Base-by-base conservation (phyloP, 306 rosid species). In the Castanopsis chinensis region DNA sequence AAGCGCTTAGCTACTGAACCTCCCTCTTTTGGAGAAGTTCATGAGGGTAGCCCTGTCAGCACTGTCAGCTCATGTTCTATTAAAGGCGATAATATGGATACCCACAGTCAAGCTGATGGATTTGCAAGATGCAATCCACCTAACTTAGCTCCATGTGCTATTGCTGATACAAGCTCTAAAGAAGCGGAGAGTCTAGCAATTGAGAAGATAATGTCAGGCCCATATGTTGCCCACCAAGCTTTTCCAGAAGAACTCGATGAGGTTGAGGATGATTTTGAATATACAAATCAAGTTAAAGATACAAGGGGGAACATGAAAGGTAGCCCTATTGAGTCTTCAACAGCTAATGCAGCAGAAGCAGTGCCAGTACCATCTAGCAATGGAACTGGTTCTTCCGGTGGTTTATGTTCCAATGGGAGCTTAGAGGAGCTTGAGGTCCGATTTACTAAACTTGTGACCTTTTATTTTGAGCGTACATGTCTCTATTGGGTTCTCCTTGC, bases 381-480 rank as follows among this genome's bases (percentile, higher is more conserved):
- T 60, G 92, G 79, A 82, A 60, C 88, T 49, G 76, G 74, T 20
- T 83, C 65, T 79, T 74, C 84, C 18, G 23, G 83, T 64, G 52
- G 63, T 82, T 78, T 84, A 73, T 79, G 53, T 76, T 69, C 75
- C 76, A 84, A 69, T 63, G 89, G 86, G 37, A 86, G 76, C 88
- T 72, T 88, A 88, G 99, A 93, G 77, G 98, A 95, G 90, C 99
- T 95, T 70, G 99, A 95, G 99, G 99, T 89, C 80, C 32, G 9
- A 53, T 28, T 73, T n/a, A 1, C 25, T 56, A 72, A 75, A 30
- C 78, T 64, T 76, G 69, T 79, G 68, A 72, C 78, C 71, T 80
- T 83, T 76, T 35, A 53, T 75, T 81, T 43, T 82, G 52, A 3
- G 17, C 3, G 0, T 67, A 8, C 51, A 19, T 33, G n/a, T 35